These are phyloP conservation scores for Candida insectalens DNA, from an alignment of 805 yeast genomes.

Conservation along the genomic window DNA sequence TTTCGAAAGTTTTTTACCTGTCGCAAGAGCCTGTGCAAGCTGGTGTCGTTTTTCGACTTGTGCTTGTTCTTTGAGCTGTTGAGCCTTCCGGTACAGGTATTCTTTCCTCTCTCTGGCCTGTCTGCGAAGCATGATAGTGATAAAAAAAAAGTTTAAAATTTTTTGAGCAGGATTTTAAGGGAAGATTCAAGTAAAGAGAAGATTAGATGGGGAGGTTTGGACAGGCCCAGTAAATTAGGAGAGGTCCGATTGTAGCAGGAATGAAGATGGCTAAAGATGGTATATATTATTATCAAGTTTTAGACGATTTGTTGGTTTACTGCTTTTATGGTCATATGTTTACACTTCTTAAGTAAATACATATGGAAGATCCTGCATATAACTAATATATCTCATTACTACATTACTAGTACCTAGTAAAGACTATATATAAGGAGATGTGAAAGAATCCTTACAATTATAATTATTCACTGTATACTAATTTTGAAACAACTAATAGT, in stretches of 20 bases:
- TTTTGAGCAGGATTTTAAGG: neutral
- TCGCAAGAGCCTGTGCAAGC: constrained; percentile 77
- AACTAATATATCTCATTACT: no score
- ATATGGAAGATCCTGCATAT: no score
- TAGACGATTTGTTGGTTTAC: no score
- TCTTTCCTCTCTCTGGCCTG: constrained; percentile 97
- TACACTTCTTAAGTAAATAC: no score
- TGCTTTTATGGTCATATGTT: no score
- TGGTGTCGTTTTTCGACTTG: constrained; percentile 80
- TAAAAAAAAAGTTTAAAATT: constrained; percentile 1
- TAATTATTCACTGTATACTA: no score
- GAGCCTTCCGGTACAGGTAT: constrained; percentile 79
- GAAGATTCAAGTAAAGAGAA: neutral
- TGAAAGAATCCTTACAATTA: no score
- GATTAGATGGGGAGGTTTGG: neutral
- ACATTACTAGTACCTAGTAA: no score
- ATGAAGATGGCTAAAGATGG: neutral
- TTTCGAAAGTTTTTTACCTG: constrained; percentile 83
- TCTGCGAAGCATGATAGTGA: constrained; percentile 54
- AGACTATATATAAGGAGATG: no score
- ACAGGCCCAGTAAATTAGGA: neutral
- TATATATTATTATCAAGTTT: no score
- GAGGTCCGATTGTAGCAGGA: neutral
- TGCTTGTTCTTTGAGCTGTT: constrained; percentile 82
- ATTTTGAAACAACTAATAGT: no score